These are phyloP conservation scores for Eleusine indica DNA, from an alignment of 176 grass and related monocot species.

Conservation along the genomic window DNA sequence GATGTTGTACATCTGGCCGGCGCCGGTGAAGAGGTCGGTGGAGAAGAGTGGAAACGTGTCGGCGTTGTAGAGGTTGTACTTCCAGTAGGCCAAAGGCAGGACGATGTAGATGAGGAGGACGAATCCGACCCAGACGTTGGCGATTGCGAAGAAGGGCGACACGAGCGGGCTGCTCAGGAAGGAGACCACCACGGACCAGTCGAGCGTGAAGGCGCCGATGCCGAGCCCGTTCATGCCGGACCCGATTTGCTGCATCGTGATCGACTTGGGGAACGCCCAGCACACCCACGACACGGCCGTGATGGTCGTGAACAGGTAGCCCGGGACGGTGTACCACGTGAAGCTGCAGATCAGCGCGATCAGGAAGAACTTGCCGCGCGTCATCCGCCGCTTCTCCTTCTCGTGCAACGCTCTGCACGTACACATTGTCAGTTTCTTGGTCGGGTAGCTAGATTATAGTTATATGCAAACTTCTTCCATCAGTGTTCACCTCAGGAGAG, in stretches of 20 bases:
- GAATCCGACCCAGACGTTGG: conserved; percentile 70
- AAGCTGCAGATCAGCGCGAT: conserved; percentile 84
- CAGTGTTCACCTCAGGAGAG: conserved; percentile 64
- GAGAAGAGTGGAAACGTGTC: conserved; percentile 75
- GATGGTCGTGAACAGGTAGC: conserved; percentile 74
- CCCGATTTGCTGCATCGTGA: conserved; percentile 85
- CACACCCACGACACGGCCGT: conserved; percentile 86
- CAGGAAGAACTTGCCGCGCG: conserved; percentile 84
- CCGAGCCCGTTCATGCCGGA: conserved; percentile 81
- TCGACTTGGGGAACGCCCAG: conserved; percentile 69
- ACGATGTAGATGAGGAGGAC: conserved; percentile 62
- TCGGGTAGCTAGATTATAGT: too few relatives aligned
- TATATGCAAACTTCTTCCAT: too few relatives aligned
- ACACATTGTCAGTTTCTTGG: too few relatives aligned
- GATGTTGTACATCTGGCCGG: conserved; percentile 64
- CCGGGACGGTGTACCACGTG: conserved; percentile 72
- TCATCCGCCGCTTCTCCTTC: conserved; percentile 67
- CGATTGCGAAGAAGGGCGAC: conserved; percentile 79
- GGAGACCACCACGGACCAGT: conserved; percentile 69
- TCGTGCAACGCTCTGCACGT: conserved; percentile 75
- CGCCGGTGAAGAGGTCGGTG: conserved; percentile 57
- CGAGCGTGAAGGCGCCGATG: conserved; percentile 73
- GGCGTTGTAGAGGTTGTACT: conserved; percentile 63
- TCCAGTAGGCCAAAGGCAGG: conserved; percentile 67
- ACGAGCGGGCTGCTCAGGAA: conserved; percentile 79